These are phyloP conservation scores for Dothistroma septosporum DNA, from an alignment of 2,329 filamentous ascomycete species.

Conservation along the genomic window DNA sequence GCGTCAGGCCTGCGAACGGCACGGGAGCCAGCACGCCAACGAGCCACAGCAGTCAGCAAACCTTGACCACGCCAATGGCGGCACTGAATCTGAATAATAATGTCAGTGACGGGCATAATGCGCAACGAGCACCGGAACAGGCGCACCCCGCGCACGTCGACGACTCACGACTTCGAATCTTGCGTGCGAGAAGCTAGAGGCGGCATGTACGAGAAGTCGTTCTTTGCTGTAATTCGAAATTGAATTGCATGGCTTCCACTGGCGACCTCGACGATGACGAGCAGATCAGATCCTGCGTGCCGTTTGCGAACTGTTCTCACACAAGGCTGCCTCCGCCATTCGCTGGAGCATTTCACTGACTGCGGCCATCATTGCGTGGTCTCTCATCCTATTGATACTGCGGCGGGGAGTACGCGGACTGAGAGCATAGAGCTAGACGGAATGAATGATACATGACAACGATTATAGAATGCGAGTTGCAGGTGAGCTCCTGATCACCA, in stretches of 20 bases:
- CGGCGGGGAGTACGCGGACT: background rate
- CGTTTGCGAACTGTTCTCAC: background rate
- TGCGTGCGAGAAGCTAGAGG: conserved; percentile 25
- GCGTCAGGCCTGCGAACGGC: conserved; percentile 19
- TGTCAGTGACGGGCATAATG: conserved; percentile 1
- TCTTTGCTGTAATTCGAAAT: background rate
- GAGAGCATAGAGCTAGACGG: background rate
- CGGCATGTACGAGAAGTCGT: background rate
- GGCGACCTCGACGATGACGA: background rate
- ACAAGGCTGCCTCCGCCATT: background rate
- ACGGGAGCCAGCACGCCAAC: conserved; percentile 23
- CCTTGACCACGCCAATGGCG: conserved; percentile 17
- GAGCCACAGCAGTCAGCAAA: conserved; percentile 19
- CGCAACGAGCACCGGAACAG: background rate
- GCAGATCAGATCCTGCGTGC: background rate
- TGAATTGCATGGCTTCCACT: background rate
- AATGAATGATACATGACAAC: background rate
- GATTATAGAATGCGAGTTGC: background rate
- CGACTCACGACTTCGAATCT: conserved; percentile 22
- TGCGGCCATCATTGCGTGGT: background rate
- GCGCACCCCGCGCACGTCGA: conserved; percentile 10
- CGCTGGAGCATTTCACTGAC: background rate
- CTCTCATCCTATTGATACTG: background rate
- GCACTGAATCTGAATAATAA: conserved; percentile 9
- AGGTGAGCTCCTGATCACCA: background rate